Base-by-base conservation (phyloP, 768 basidiomycete species). In the Podaxis rugospora region DNA sequence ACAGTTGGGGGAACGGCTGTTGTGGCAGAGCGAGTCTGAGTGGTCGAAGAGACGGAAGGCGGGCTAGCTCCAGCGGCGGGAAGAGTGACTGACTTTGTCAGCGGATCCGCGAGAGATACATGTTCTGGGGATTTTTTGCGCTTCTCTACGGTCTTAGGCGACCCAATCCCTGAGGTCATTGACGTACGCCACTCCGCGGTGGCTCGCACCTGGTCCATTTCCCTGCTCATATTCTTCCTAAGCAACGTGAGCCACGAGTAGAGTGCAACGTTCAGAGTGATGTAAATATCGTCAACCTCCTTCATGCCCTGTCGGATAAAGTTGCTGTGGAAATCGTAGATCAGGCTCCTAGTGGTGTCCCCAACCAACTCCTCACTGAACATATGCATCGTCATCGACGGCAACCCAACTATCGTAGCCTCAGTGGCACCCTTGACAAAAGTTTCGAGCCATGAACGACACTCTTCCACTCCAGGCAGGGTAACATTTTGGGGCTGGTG, bases 351-450 rank as follows among this genome's bases (percentile, higher is more conserved):
- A 23, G 66, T 68, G 9, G 66, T 56, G 18, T 80, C 80, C 40
- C 78, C 77, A 7, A 72, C 49, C 4, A 68, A 69, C 70, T 92
- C 88, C 61, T 90, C 83, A 66, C 88, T 90, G 57, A 78, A 72
- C 92, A 94, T 94, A 56, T 82, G 76, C 78, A 93, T 90, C 58
- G 80, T 81, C 90, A 93, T 92, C 2, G 89, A 83, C 2, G 92
- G 92, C 46, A 93, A 71, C 4, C 89, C 89, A 37, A 92, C 89
- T 56, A 94, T 92, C 23, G 78, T 91, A 0, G 90, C 86, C 65
- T 91, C 87, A 4, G 77, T 68, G 0, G 88, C 84, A 36, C 82
- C 80, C 66, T 83, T 83, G 64, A 88, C 76, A 3, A 92, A 74
- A 0, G 76, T 72, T 9, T 74, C 72, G n/a, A 92, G 72, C 89